phyloP scores from a whole-genome alignment of 495 filamentous ascomycete species.

The Cercophora newfieldiana region DNA sequence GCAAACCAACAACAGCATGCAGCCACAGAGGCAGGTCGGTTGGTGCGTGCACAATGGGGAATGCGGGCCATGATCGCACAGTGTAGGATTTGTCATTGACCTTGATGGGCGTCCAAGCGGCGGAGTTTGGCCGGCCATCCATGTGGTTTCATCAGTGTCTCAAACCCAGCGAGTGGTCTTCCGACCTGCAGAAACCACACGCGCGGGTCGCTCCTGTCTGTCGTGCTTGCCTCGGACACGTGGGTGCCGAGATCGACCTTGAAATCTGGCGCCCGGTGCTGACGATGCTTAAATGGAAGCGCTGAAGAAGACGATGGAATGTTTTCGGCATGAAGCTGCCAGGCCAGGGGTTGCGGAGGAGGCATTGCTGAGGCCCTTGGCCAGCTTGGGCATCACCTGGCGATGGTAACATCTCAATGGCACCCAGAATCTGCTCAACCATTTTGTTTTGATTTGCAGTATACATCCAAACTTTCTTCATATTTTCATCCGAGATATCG shows the following conservation, averaged over 20 bases:
- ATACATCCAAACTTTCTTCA: background rate
- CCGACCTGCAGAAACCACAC: background rate
- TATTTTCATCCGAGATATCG: background rate
- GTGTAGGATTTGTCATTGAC: conserved; percentile 15
- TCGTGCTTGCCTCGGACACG: conserved; percentile 11
- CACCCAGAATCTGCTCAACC: no score
- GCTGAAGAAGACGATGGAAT: conserved; percentile 10
- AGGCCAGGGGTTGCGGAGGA: background rate
- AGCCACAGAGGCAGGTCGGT: background rate
- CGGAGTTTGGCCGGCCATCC: conserved; percentile 1
- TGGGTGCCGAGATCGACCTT: conserved; percentile 8
- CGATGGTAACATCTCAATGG: background rate
- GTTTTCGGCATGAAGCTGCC: background rate
- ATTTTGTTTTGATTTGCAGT: no score
- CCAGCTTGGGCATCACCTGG: background rate
- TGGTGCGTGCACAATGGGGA: background rate
- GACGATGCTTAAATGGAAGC: conserved; percentile 2
- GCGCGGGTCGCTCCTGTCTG: background rate
- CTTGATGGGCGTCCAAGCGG: conserved; percentile 18
- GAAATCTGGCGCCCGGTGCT: background rate
- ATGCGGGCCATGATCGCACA: background rate
- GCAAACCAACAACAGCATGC: background rate
- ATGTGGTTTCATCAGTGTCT: conserved; percentile 16
- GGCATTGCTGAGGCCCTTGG: background rate
- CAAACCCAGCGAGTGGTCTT: background rate